Percentiles rank a stretch among this genome's conserved stretches.
Conservation (phyloP, 2,329 filamentous ascomycete species). For the Aureobasidium musti region DNA sequence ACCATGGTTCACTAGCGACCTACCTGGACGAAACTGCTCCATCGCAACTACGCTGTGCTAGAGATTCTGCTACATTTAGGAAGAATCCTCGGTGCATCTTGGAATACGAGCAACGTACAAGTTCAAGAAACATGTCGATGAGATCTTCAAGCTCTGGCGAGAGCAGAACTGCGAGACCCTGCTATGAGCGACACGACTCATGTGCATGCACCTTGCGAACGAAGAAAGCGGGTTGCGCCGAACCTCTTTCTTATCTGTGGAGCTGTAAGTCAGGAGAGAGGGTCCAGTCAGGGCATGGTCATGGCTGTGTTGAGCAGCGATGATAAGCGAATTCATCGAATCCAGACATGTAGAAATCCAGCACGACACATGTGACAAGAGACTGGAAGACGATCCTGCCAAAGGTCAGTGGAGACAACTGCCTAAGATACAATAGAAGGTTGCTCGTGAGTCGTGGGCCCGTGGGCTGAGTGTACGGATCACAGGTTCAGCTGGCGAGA, state of each 20-base stretch:
- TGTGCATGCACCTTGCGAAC: not conserved
- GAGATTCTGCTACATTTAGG: not conserved
- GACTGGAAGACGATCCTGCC: not conserved
- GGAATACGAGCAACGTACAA: not conserved
- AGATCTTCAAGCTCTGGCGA: not conserved
- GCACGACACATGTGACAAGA: not conserved
- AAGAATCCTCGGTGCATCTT: not conserved
- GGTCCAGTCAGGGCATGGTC: slow-evolving; percentile 7
- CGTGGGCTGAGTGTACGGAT: not conserved
- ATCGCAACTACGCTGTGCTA: not conserved
- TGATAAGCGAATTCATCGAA: not conserved
- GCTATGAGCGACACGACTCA: not conserved
- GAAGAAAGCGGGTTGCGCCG: slow-evolving; percentile 18
- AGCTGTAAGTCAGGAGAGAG: not conserved
- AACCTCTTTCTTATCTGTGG: slow-evolving; percentile 8
- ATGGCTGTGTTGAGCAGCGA: not conserved
- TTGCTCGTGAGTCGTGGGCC: not conserved
- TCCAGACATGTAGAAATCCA: not conserved
- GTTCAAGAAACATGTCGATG: not conserved
- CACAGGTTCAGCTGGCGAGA: not conserved
- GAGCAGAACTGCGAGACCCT: not conserved
- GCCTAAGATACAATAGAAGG: not conserved
- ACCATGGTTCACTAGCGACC: not conserved
- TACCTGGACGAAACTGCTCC: not conserved
- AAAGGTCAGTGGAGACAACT: not conserved